Conservation (phyloP, 352 stramenopile genomes). For the Pythium grandisporangium region DNA sequence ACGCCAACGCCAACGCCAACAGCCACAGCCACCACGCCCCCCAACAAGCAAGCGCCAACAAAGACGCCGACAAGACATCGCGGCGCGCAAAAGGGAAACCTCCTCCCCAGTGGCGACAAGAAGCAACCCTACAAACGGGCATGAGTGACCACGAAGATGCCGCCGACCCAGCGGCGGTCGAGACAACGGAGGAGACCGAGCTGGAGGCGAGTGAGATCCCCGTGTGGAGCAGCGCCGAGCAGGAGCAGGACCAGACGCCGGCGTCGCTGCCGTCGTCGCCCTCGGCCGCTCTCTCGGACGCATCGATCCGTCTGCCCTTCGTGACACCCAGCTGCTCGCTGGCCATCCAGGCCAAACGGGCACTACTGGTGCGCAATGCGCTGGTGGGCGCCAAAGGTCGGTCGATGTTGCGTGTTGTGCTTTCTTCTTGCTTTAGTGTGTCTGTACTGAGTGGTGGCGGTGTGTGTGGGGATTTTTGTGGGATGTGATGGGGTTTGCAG, state of each 20-base stretch:
- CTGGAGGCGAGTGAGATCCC: no score
- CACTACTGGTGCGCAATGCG: slow-evolving; percentile 53
- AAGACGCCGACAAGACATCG: background rate
- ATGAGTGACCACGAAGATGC: no score
- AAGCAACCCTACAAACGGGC: no score
- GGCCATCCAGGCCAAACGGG: slow-evolving; percentile 63
- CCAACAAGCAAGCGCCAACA: background rate
- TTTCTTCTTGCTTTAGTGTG: no score
- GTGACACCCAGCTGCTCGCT: slow-evolving; percentile 44
- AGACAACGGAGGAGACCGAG: no score
- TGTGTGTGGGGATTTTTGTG: no score
- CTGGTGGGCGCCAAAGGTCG: slow-evolving; percentile 52
- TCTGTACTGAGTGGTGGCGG: background rate
- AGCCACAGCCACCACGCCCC: background rate
- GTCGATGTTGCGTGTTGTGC: no score
- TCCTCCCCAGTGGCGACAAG: background rate
- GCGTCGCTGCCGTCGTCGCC: slow-evolving; percentile 53
- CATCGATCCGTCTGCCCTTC: slow-evolving; percentile 44
- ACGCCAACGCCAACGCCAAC: slow-evolving; percentile 9
- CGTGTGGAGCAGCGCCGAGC: background rate
- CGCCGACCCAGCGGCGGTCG: no score
- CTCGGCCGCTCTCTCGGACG: slow-evolving; percentile 27
- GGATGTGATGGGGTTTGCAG: slow-evolving; percentile 8
- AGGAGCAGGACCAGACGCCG: slow-evolving; percentile 14
- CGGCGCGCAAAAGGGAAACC: background rate